These are phyloP conservation scores for Ceriops tagal DNA, from an alignment of 345 rosid species.

Conservation along the genomic window DNA sequence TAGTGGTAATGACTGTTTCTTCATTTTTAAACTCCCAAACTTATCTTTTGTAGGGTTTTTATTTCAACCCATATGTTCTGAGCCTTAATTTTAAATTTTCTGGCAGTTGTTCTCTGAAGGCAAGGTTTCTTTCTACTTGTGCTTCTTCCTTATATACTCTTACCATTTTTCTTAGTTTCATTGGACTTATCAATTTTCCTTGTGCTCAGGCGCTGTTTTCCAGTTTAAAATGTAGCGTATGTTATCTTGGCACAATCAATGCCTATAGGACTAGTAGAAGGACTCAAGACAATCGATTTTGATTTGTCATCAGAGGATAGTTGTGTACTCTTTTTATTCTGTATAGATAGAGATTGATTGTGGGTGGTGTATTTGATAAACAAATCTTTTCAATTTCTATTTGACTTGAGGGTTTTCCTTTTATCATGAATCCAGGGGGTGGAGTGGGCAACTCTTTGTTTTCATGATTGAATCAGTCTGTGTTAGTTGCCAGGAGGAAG, in stretches of 20 bases:
- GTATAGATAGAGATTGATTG: conserved; percentile 14
- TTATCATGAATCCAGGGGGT: conserved; percentile 47
- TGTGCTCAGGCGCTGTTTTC: neutral
- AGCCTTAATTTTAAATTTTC: too few relatives aligned
- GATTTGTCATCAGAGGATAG: conserved; percentile 6
- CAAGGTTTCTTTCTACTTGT: too few relatives aligned
- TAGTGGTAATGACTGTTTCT: too few relatives aligned
- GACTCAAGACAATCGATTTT: conserved; percentile 1
- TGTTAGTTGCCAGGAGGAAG: conserved; percentile 36
- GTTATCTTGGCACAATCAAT: neutral
- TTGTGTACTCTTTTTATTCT: conserved; percentile 13
- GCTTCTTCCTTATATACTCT: too few relatives aligned
- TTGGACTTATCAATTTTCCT: neutral
- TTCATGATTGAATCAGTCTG: conserved; percentile 38
- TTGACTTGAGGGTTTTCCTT: conserved; percentile 44
- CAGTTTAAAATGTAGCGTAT: neutral
- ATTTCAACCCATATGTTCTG: too few relatives aligned
- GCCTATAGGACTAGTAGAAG: conserved; percentile 6
- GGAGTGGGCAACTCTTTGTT: conserved; percentile 39
- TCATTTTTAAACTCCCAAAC: too few relatives aligned
- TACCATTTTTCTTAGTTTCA: neutral
- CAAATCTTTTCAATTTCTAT: conserved; percentile 34
- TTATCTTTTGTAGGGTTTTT: too few relatives aligned
- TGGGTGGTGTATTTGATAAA: conserved; percentile 24
- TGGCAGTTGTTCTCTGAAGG: too few relatives aligned